Percentiles rank a stretch among this genome's conserved stretches.
Evolutionary conservation across 1,139 yeast genomes (phyloP).

Genomic region (Pichia norvegensis): DNA sequence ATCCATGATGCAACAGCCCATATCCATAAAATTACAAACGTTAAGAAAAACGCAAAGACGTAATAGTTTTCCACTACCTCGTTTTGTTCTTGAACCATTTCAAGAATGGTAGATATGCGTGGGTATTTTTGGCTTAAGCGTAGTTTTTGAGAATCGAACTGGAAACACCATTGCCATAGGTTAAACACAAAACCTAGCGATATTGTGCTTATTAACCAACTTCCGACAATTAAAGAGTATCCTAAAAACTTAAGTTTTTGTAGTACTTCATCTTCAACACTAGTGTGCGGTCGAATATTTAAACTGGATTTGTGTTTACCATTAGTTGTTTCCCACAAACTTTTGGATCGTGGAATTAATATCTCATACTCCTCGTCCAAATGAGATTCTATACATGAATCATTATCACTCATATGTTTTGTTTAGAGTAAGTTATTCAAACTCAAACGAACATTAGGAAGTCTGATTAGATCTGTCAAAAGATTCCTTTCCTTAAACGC

Average conservation of each 20-base stretch:
- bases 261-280: slow-evolving; percentile 6
- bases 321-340: too few species aligned
- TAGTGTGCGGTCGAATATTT: not conserved
- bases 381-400: not conserved
- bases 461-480: too few species aligned
- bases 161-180: slow-evolving; percentile 39
- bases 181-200: slow-evolving; percentile 39
- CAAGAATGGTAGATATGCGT: slow-evolving; percentile 2
- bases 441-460: too few species aligned
- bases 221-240: slow-evolving; percentile 30
- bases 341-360: too few species aligned
- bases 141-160: slow-evolving; percentile 7
- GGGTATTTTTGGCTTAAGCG: not conserved
- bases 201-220: slow-evolving; percentile 37
- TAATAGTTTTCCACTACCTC: slow-evolving; percentile 34
- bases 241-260: slow-evolving; percentile 30
- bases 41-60: slow-evolving; percentile 44
- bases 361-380: not conserved
- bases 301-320: not conserved
- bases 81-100: slow-evolving; percentile 13
- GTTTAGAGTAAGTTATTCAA: too few species aligned
- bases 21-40: slow-evolving; percentile 61
- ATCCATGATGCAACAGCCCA: slow-evolving; percentile 74
- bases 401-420: not conserved
- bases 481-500: too few species aligned